These are phyloP conservation scores for Pseudonitzschia delicatissima DNA, from an alignment of 108 stramenopile genomes.

Conservation along the genomic window DNA sequence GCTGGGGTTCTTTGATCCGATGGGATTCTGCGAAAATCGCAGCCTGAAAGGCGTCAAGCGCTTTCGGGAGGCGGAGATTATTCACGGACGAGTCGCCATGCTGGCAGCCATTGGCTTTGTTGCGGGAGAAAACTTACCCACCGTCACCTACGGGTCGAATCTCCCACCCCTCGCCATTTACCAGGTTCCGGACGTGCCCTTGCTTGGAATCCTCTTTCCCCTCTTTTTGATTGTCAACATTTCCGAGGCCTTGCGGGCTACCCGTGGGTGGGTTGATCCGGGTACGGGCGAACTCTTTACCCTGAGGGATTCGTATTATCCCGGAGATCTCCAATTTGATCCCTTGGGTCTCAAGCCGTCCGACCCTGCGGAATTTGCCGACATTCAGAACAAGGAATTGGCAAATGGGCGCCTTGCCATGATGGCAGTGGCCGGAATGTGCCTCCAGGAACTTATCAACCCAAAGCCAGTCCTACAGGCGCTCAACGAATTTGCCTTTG, in stretches of 20 bases:
- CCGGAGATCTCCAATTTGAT: slow-evolving; percentile 67
- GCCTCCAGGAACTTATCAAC: slow-evolving; percentile 71
- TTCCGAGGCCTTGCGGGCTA: slow-evolving; percentile 25
- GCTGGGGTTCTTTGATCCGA: slow-evolving; percentile 52
- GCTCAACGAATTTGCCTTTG: too few species aligned
- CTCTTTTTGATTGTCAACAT: slow-evolving; percentile 43
- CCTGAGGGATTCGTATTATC: slow-evolving; percentile 37
- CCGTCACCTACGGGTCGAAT: slow-evolving; percentile 42
- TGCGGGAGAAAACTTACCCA: slow-evolving; percentile 44
- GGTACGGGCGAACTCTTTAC: slow-evolving; percentile 36
- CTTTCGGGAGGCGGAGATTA: slow-evolving; percentile 64
- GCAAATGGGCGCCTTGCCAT: slow-evolving; percentile 75
- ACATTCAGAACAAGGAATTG: slow-evolving; percentile 73
- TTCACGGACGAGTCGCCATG: slow-evolving; percentile 65
- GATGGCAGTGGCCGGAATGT: slow-evolving; percentile 65
- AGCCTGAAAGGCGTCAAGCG: slow-evolving; percentile 45
- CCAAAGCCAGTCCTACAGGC: slow-evolving; percentile 38
- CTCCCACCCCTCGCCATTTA: slow-evolving; percentile 59
- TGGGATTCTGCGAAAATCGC: slow-evolving; percentile 36
- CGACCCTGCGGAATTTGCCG: slow-evolving; percentile 41
- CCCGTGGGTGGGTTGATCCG: slow-evolving; percentile 40
- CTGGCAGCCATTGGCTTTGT: slow-evolving; percentile 48
- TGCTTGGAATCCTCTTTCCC: slow-evolving; percentile 40
- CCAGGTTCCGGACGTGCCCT: slow-evolving; percentile 49
- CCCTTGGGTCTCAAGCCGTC: slow-evolving; percentile 60